phyloP scores from a whole-genome alignment of 1,284 basidiomycete species.

The Boletus sp. region DNA sequence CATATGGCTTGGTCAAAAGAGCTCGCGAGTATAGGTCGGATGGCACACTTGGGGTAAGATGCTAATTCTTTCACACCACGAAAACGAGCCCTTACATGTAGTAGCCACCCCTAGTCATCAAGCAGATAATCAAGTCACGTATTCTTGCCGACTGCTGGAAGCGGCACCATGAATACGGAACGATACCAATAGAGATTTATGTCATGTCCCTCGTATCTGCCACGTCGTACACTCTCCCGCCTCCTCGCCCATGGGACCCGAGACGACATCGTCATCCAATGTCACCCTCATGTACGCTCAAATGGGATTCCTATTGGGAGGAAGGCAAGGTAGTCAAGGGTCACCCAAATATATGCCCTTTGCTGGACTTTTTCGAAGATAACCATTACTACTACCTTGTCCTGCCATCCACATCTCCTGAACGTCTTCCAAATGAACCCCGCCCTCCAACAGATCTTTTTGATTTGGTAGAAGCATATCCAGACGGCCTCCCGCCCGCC shows the following conservation, averaged over 20 bases:
- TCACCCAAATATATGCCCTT: constrained; percentile 89
- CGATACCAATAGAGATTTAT: constrained; percentile 98
- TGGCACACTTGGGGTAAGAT: constrained; percentile 77
- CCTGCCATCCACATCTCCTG: constrained; percentile 66
- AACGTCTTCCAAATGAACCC: constrained; percentile 47
- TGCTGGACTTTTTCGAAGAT: constrained; percentile 98
- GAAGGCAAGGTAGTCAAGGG: constrained; percentile 72
- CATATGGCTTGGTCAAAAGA: constrained; percentile 93
- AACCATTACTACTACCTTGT: constrained; percentile 94
- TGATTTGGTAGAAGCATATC: constrained; percentile 89
- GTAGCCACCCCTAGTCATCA: constrained; percentile 82
- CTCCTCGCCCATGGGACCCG: constrained; percentile 79
- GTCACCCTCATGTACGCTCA: constrained; percentile 8
- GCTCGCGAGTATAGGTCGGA: constrained; percentile 75
- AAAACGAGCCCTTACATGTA: constrained; percentile 17
- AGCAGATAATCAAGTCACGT: constrained; percentile 97
- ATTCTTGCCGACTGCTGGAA: constrained; percentile 99
- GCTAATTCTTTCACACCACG: constrained; percentile 3
- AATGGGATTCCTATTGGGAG: constrained; percentile 48
- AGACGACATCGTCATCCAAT: constrained; percentile 36
- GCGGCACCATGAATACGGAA: constrained; percentile 89
- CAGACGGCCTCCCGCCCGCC: constrained; percentile 76
- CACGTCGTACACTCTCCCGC: constrained; percentile 68
- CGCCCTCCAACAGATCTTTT: constrained; percentile 81
- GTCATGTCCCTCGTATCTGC: constrained; percentile 89